Conservation (phyloP, 2,329 filamentous ascomycete species). For the Talaromyces verruculosus region DNA sequence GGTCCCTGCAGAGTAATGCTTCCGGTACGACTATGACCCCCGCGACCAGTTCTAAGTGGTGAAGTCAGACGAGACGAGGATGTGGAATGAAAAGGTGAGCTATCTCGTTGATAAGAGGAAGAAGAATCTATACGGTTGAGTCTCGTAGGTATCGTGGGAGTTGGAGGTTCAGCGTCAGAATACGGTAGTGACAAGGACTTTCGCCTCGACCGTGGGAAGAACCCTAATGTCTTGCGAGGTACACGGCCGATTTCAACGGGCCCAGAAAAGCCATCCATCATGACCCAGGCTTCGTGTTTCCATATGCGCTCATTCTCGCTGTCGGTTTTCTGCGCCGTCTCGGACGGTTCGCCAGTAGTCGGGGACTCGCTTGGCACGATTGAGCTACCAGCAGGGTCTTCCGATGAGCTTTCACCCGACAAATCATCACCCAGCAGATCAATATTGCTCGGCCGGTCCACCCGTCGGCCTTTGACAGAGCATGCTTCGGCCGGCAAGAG, state of each 20-base stretch:
- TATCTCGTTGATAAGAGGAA: conserved; percentile 23
- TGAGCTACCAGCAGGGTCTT: conserved; percentile 38
- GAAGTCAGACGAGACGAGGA: conserved; percentile 16
- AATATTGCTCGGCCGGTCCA: conserved; percentile 35
- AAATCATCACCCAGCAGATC: conserved; percentile 31
- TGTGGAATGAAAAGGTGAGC: conserved; percentile 9
- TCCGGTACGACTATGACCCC: conserved; percentile 42
- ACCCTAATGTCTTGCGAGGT: conserved; percentile 76
- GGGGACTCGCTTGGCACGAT: conserved; percentile 30
- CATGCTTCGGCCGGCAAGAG: conserved; percentile 88
- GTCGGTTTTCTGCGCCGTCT: conserved; percentile 29
- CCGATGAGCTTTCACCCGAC: conserved; percentile 25
- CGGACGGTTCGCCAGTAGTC: conserved; percentile 9
- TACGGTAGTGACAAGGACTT: conserved; percentile 64
- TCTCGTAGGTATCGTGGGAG: conserved; percentile 32
- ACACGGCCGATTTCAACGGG: conserved; percentile 85
- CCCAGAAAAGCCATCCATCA: conserved; percentile 67
- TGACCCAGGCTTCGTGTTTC: conserved; percentile 87
- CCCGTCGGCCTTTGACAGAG: conserved; percentile 70
- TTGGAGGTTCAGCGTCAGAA: conserved; percentile 58
- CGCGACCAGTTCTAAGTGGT: conserved; percentile 26
- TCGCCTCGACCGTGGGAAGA: conserved; percentile 86
- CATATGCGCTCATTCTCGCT: conserved; percentile 67
- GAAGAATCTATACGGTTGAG: conserved; percentile 27
- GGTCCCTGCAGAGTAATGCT: conserved; percentile 71